Evolutionary conservation across 148 eudicot species (phyloP).

Genomic region (Arbutus unedo): DNA sequence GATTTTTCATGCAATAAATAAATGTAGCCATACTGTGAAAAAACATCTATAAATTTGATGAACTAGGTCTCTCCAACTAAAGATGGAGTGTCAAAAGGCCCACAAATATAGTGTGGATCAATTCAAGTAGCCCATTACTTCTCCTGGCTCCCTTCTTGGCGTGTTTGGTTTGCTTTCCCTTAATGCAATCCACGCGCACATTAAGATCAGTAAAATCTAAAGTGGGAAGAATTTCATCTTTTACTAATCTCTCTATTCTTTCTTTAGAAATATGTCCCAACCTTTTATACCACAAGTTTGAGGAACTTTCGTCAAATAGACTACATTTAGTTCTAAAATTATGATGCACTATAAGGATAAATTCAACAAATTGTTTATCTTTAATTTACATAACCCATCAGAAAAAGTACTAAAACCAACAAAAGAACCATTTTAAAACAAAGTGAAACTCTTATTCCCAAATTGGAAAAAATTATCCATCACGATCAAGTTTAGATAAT

Average conservation of each 20-base stretch:
- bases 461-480: background rate
- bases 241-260: background rate
- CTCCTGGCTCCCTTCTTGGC: background rate
- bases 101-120: background rate
- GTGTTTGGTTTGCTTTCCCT: background rate
- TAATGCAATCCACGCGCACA: background rate
- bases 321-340: background rate
- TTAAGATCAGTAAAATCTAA: background rate
- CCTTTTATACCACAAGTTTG: background rate
- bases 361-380: background rate
- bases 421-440: background rate
- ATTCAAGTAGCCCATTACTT: background rate
- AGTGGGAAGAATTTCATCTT: background rate
- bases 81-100: background rate
- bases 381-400: background rate
- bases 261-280: background rate
- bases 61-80: background rate
- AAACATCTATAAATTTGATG: background rate
- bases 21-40: background rate
- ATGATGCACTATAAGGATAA: background rate
- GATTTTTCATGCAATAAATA: background rate
- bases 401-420: background rate
- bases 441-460: background rate
- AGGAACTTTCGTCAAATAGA: background rate
- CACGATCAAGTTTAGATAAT: background rate